Evolutionary conservation across 306 rosid species (phyloP).

Genomic region (Canavalia gladiata): DNA sequence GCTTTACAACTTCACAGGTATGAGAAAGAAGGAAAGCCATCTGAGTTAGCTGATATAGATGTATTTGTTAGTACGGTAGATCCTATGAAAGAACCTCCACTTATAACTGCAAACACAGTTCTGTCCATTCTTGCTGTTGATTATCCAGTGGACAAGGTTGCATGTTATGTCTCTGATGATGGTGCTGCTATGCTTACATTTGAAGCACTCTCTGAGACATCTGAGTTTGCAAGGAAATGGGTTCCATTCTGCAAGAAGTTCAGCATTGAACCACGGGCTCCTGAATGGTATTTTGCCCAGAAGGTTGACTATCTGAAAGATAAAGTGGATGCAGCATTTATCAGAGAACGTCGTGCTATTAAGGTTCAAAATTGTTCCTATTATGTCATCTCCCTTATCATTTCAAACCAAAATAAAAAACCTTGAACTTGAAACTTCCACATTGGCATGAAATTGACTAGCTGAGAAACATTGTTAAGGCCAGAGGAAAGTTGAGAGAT

Average conservation of each 20-base stretch:
- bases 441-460: neutral
- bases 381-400: neutral
- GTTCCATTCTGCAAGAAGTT: slow-evolving; percentile 91
- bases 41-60: slow-evolving; percentile 77
- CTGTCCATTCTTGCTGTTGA: slow-evolving; percentile 91
- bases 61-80: slow-evolving; percentile 94
- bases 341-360: slow-evolving; percentile 86
- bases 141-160: slow-evolving; percentile 88
- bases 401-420: slow-evolving; percentile 21
- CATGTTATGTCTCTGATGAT: slow-evolving; percentile 95
- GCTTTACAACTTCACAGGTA: slow-evolving; percentile 57
- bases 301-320: slow-evolving; percentile 85
- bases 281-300: slow-evolving; percentile 90
- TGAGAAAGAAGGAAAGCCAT: slow-evolving; percentile 93
- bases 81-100: slow-evolving; percentile 95
- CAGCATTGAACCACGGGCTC: slow-evolving; percentile 89
- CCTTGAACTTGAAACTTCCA: neutral
- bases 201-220: slow-evolving; percentile 94
- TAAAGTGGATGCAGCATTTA: slow-evolving; percentile 79
- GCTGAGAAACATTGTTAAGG: slow-evolving; percentile 1
- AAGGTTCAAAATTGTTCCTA: slow-evolving; percentile 62
- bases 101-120: slow-evolving; percentile 94
- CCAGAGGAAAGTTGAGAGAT: slow-evolving; percentile 2
- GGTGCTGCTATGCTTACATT: slow-evolving; percentile 98
- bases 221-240: slow-evolving; percentile 97